A percentile compares a stretch with the other conserved stretches of the same genome.
Conservation (phyloP, 2,329 filamentous ascomycete genomes). For the Diaporthe citriasiana region DNA sequence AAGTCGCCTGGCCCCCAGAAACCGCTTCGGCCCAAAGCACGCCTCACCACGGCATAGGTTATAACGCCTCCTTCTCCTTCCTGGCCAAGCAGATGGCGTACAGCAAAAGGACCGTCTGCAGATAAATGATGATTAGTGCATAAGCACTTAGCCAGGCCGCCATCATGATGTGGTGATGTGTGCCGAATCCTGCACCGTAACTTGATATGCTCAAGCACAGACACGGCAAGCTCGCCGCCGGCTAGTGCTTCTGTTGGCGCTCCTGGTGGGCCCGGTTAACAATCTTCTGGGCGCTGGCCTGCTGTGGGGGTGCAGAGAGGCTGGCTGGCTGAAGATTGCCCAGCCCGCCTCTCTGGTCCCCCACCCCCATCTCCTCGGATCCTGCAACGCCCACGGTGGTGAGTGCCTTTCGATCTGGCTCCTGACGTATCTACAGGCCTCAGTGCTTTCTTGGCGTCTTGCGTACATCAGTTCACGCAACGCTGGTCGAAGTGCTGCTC, state of each 20-base stretch:
- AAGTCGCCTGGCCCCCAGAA: background rate
- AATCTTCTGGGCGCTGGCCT: background rate
- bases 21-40: background rate
- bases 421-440: slow-evolving; percentile 5
- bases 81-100: background rate
- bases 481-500: slow-evolving; percentile 16
- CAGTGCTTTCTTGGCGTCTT: background rate
- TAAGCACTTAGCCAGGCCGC: background rate
- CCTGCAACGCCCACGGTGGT: slow-evolving; percentile 1
- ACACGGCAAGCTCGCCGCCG: background rate
- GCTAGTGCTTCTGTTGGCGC: background rate
- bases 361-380: background rate
- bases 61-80: background rate
- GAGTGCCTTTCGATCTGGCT: slow-evolving; percentile 18
- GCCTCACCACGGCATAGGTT: background rate
- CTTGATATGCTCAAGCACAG: slow-evolving; percentile 13
- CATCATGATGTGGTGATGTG: background rate
- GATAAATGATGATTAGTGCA: background rate
- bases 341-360: background rate
- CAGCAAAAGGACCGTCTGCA: slow-evolving; percentile 13
- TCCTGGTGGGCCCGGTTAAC: background rate
- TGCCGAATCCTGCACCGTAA: slow-evolving; percentile 4
- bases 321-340: slow-evolving; percentile 21
- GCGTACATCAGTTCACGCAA: background rate
- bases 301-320: background rate